Percentiles rank a stretch among this genome's conserved stretches.
Conservation (phyloP, 768 basidiomycete genomes). For the Rhizopogon sp. region DNA sequence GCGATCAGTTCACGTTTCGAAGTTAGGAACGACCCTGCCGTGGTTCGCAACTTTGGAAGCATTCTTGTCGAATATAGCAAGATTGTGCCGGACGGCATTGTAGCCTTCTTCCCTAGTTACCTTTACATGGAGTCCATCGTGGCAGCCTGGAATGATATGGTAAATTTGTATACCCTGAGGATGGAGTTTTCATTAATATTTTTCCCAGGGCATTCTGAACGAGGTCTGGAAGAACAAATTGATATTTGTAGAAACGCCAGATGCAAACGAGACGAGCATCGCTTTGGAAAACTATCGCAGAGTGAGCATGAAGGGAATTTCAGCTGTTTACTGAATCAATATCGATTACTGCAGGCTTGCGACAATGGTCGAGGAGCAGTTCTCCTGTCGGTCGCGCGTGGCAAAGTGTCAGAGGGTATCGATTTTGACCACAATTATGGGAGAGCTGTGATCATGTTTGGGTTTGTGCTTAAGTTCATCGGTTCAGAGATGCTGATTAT, state of each 20-base stretch:
- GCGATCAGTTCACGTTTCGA: constrained; percentile 98
- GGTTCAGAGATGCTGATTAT: background rate
- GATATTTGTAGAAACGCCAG: constrained; percentile 98
- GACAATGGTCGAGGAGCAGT: constrained; percentile 98
- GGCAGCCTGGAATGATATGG: constrained; percentile 99
- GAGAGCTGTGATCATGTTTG: constrained; percentile 99
- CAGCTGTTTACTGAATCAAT: background rate
- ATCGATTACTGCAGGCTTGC: constrained; percentile 62
- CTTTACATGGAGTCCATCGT: constrained; percentile 99
- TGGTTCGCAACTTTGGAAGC: constrained; percentile 97
- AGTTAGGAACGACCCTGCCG: constrained; percentile 97
- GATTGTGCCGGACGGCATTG: constrained; percentile 96
- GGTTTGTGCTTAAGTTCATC: constrained; percentile 41
- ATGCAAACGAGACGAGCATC: constrained; percentile 97
- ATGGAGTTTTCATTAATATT: background rate
- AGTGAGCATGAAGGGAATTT: constrained; percentile 36
- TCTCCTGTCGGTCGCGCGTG: constrained; percentile 93
- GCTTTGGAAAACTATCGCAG: constrained; percentile 96
- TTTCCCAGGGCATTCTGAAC: constrained; percentile 84
- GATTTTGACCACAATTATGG: constrained; percentile 99
- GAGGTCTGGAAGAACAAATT: constrained; percentile 99
- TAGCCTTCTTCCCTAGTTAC: constrained; percentile 98
- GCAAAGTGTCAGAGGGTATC: constrained; percentile 99
- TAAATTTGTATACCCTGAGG: constrained; percentile 31
- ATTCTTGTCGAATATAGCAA: constrained; percentile 98